Evolutionary conservation across 345 rosid genomes (phyloP), one percentile per base, ranked within the genome.

Genomic region (Hirschfeldia incana): DNA sequence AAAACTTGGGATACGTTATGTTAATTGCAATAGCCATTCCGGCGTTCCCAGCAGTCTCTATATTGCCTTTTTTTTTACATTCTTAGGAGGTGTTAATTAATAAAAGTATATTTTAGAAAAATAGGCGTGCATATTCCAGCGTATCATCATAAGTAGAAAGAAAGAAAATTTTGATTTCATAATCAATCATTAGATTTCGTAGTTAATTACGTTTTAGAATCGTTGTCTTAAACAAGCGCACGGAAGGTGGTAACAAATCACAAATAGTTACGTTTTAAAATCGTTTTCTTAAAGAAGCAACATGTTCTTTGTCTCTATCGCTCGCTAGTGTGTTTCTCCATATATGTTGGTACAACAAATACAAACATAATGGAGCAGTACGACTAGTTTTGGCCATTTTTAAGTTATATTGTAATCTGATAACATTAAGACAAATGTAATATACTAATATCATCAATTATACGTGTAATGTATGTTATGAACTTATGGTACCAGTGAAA

Each of bases 231-330:
- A 36, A 13, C 55, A 46, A 46, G 49, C n/a, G n/a, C 49, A 42
- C 13, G 17, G 6, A 69, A 76, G 55, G 39, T 34, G 64, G 53
- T 44, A 44, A 44, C 53, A n/a, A 44, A 44, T 44, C 5, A 67
- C 3, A 60, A 59, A 58, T 13, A 72, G 77, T 78, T 67, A 59
- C 77, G 78, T 78, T 73, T n/a, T 46, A 34, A 77, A 73, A 73
- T 73, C 53, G 64, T 67, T 67, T 46, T 73, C 64, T 44, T 66
- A 26, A 67, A 78, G 74, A 78, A 15, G 64, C 69, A 78, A 78
- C 77, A 73, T 78, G 82, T 78, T 73, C 21, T 67, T 59, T 78
- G 78, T 78, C 82, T 67, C 57, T 59, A 59, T 78, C 67, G 62
- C 51, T 65, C 57, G 16, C 17, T 13, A 59, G 15, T 57, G 61